These are phyloP conservation scores for Diaporthe destruens DNA, from an alignment of 2,329 filamentous ascomycete species.

Conservation along the genomic window DNA sequence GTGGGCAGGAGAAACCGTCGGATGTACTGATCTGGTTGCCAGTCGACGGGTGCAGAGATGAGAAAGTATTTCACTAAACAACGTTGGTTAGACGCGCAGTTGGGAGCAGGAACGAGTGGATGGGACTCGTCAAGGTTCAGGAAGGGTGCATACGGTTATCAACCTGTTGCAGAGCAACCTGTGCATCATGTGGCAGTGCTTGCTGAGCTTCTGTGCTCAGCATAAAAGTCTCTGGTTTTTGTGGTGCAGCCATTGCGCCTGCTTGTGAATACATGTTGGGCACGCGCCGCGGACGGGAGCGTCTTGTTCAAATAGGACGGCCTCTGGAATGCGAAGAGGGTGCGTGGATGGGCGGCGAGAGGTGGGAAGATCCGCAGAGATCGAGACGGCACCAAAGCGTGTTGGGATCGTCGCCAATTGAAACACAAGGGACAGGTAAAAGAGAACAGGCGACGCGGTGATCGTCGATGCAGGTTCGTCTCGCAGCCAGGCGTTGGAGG, in stretches of 20 bases:
- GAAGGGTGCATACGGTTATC: constrained; percentile 83
- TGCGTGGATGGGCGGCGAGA: neutral
- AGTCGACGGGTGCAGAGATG: constrained; percentile 97
- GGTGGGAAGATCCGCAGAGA: constrained; percentile 27
- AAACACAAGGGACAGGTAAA: constrained; percentile 33
- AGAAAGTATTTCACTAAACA: constrained; percentile 96
- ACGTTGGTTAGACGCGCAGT: constrained; percentile 44
- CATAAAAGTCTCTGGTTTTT: constrained; percentile 99
- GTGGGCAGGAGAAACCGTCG: constrained; percentile 94
- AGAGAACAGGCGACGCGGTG: constrained; percentile 35
- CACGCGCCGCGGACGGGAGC: constrained; percentile 35
- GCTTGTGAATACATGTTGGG: constrained; percentile 83
- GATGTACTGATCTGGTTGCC: constrained; percentile 97
- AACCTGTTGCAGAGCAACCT: constrained; percentile 97
- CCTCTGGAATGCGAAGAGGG: constrained; percentile 32
- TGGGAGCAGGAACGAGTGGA: neutral
- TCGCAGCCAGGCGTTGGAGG: constrained; percentile 41
- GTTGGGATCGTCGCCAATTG: constrained; percentile 37
- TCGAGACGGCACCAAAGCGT: constrained; percentile 40
- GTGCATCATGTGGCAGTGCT: constrained; percentile 93
- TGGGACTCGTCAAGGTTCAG: neutral
- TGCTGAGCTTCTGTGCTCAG: constrained; percentile 97
- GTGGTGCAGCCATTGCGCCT: constrained; percentile 87
- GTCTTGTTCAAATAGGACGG: constrained; percentile 32
- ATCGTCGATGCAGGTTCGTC: constrained; percentile 38